Evolutionary conservation across 257 asterid species (phyloP).

Genomic region (Rubia yunnanensis): DNA sequence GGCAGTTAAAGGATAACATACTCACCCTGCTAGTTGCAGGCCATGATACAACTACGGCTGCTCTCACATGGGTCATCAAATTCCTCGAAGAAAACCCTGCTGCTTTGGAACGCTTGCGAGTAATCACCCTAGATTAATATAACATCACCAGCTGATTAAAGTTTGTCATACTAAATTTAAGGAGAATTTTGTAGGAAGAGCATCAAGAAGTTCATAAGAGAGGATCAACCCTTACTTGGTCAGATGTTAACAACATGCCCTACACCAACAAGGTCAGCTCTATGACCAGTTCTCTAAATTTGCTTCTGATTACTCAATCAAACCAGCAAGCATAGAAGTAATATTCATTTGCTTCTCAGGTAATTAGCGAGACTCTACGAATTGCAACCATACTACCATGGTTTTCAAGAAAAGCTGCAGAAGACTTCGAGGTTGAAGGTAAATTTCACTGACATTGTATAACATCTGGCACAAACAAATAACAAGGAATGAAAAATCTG

Average conservation of each 20-base stretch:
- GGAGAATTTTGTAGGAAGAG: slow-evolving; percentile 45
- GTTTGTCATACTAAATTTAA: slow-evolving; percentile 3
- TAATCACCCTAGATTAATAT: slow-evolving; percentile 17
- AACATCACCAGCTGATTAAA: background rate
- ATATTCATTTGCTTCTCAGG: slow-evolving; percentile 29
- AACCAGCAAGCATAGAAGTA: background rate
- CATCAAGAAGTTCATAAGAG: slow-evolving; percentile 44
- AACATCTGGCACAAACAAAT: background rate
- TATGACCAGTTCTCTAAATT: background rate
- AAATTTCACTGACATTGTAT: slow-evolving; percentile 10
- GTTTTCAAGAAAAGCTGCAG: slow-evolving; percentile 89
- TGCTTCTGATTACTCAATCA: background rate
- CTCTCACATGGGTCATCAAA: slow-evolving; percentile 69
- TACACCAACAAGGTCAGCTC: slow-evolving; percentile 56
- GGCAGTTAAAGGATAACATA: slow-evolving; percentile 74
- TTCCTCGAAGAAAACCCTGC: slow-evolving; percentile 64
- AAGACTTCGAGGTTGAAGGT: slow-evolving; percentile 77
- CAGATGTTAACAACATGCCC: slow-evolving; percentile 73
- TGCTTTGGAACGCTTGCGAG: slow-evolving; percentile 57
- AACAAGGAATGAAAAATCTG: background rate
- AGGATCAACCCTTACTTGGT: slow-evolving; percentile 62
- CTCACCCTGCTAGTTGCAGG: slow-evolving; percentile 76
- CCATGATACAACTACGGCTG: slow-evolving; percentile 89
- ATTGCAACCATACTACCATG: slow-evolving; percentile 81
- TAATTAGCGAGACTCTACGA: slow-evolving; percentile 66